phyloP scores from a whole-genome alignment of 768 basidiomycete species.

The Pisolithus marmoratus region DNA sequence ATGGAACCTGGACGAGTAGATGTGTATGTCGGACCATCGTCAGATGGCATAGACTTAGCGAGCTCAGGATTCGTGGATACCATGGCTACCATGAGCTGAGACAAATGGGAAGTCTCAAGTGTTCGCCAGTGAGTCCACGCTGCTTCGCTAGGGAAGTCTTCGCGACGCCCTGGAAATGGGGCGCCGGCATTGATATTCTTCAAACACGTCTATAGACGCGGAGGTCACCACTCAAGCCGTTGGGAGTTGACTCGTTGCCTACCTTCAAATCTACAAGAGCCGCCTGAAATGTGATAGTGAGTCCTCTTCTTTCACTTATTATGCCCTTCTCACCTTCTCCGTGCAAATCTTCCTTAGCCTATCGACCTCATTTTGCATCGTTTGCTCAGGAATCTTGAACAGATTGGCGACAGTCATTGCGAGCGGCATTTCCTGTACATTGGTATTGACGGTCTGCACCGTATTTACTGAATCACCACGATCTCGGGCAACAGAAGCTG shows the following conservation, averaged over 20 bases:
- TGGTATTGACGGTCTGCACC: constrained; percentile 35
- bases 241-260: constrained; percentile 4
- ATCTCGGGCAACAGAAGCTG: constrained; percentile 52
- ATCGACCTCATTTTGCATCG: constrained; percentile 71
- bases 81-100: constrained; percentile 86
- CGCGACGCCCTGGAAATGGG: constrained; percentile 77
- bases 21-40: constrained; percentile 25
- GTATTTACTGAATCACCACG: constrained; percentile 44
- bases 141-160: constrained; percentile 79
- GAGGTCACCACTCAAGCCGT: constrained; percentile 2
- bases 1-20: constrained; percentile 50
- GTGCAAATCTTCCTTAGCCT: constrained; percentile 58
- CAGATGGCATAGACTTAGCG: constrained; percentile 68
- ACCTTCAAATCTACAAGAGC: constrained; percentile 87
- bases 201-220: constrained; percentile 61
- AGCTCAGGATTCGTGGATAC: constrained; percentile 81
- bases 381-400: constrained; percentile 67
- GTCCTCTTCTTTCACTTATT: background rate
- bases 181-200: constrained; percentile 86
- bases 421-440: constrained; percentile 70
- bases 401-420: constrained; percentile 63
- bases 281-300: constrained; percentile 42
- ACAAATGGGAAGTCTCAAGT: constrained; percentile 75
- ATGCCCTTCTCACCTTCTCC: constrained; percentile 53
- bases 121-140: constrained; percentile 84